phyloP scores from a whole-genome alignment of 768 basidiomycete species.

The Dioszegia aurantiaca region DNA sequence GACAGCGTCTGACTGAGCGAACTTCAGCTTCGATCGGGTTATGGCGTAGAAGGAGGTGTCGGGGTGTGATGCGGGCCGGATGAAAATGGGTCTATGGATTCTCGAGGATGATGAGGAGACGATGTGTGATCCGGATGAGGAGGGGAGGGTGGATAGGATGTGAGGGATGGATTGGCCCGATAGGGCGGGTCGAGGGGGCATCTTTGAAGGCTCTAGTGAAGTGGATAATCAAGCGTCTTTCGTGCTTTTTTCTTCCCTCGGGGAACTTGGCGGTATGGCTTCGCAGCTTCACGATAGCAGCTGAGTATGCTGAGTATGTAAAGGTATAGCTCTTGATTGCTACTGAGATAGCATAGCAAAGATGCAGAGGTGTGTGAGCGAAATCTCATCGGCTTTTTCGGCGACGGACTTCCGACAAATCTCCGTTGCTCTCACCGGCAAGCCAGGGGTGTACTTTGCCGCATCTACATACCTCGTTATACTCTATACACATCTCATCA shows the following conservation, averaged over 20 bases:
- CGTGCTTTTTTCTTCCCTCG: background rate
- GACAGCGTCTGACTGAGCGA: background rate
- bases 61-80: constrained; percentile 7
- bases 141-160: constrained; percentile 16
- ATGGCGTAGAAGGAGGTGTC: constrained; percentile 16
- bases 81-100: constrained; percentile 2
- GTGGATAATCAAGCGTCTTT: background rate
- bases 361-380: background rate
- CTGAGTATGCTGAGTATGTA: background rate
- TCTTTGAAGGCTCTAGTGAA: background rate
- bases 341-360: background rate
- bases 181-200: constrained; percentile 8
- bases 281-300: background rate
- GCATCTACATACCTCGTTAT: background rate
- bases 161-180: constrained; percentile 6
- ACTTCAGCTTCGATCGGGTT: constrained; percentile 25
- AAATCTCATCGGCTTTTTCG: constrained; percentile 9
- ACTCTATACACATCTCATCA: background rate
- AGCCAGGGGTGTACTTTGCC: background rate
- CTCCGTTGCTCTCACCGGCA: constrained; percentile 5
- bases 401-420: background rate
- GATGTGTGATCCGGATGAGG: background rate
- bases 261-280: background rate
- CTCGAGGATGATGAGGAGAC: constrained; percentile 14
- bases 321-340: background rate